Conservation (phyloP, 768 basidiomycete genomes). For the Austroboletus festivus region DNA sequence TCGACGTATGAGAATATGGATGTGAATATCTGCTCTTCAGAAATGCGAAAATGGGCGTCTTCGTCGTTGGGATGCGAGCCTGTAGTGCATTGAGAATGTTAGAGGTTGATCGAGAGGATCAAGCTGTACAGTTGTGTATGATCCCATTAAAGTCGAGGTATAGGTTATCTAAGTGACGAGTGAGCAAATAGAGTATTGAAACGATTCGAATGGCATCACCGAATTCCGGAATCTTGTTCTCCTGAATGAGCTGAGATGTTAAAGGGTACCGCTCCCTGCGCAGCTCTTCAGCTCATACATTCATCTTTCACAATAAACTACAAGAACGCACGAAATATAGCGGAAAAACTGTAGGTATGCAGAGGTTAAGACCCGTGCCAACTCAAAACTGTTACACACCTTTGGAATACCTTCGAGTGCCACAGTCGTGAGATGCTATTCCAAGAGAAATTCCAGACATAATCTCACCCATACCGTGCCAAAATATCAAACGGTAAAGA, state of each 20-base stretch:
- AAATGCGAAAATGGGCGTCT: slow-evolving; percentile 92
- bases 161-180: slow-evolving; percentile 61
- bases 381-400: slow-evolving; percentile 37
- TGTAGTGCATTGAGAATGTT: slow-evolving; percentile 16
- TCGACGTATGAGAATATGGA: slow-evolving; percentile 97
- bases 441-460: not conserved
- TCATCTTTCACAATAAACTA: not conserved
- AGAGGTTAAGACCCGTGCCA: slow-evolving; percentile 6
- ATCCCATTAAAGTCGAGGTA: slow-evolving; percentile 95
- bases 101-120: not conserved
- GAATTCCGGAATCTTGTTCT: slow-evolving; percentile 99
- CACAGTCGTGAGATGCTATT: slow-evolving; percentile 2
- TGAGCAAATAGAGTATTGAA: slow-evolving; percentile 1
- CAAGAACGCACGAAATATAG: slow-evolving; percentile 76
- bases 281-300: slow-evolving; percentile 10
- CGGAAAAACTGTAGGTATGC: slow-evolving; percentile 75
- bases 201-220: slow-evolving; percentile 45
- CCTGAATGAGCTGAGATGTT: slow-evolving; percentile 95
- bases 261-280: slow-evolving; percentile 93
- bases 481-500: slow-evolving; percentile 9
- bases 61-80: slow-evolving; percentile 96
- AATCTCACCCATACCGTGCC: slow-evolving; percentile 22
- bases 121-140: slow-evolving; percentile 73
- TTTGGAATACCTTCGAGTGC: slow-evolving; percentile 55
- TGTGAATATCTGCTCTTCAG: slow-evolving; percentile 97